Conservation (phyloP, 1,284 basidiomycete species). For the Phellinidium pouzarii region DNA sequence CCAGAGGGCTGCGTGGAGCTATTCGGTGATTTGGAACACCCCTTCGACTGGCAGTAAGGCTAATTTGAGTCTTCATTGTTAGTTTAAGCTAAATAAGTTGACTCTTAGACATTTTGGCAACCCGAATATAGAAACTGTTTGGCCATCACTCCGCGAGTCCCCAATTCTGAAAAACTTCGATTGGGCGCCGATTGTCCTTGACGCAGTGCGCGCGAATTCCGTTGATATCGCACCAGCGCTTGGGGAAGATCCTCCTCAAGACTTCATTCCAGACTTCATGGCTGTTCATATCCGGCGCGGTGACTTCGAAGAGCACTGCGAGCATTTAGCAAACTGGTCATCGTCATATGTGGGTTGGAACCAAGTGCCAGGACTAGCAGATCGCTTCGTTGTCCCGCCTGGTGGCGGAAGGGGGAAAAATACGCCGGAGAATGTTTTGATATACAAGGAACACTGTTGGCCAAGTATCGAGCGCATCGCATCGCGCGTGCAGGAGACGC, state of each 20-base stretch:
- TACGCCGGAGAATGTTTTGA: conserved; percentile 20
- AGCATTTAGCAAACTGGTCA: conserved; percentile 35
- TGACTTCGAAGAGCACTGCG: conserved; percentile 50
- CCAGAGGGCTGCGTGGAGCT: conserved; percentile 18
- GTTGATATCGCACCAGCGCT: conserved; percentile 3
- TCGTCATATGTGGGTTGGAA: conserved; percentile 37
- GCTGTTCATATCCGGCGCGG: conserved; percentile 56
- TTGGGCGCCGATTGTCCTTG: conserved; percentile 35
- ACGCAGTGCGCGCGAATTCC: conserved; percentile 16
- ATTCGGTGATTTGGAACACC: neutral
- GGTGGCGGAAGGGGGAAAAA: conserved; percentile 13
- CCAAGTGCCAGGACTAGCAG: conserved; percentile 34
- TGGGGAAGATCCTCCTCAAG: conserved; percentile 18
- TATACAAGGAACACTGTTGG: conserved; percentile 35
- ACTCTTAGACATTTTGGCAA: conserved; percentile 10
- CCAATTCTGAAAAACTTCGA: conserved; percentile 32
- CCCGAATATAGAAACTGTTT: conserved; percentile 22
- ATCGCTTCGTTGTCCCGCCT: conserved; percentile 30
- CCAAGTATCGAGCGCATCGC: conserved; percentile 37
- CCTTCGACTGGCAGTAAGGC: conserved; percentile 15
- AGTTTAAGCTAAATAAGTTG: neutral
- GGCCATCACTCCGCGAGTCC: conserved; percentile 32
- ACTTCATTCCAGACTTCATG: conserved; percentile 35
- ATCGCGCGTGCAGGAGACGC: conserved; percentile 28
- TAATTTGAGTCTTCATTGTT: neutral